Percentiles rank a stretch among this genome's conserved stretches.
Evolutionary conservation across 306 rosid species (phyloP).

Genomic region (Arachis stenosperma): DNA sequence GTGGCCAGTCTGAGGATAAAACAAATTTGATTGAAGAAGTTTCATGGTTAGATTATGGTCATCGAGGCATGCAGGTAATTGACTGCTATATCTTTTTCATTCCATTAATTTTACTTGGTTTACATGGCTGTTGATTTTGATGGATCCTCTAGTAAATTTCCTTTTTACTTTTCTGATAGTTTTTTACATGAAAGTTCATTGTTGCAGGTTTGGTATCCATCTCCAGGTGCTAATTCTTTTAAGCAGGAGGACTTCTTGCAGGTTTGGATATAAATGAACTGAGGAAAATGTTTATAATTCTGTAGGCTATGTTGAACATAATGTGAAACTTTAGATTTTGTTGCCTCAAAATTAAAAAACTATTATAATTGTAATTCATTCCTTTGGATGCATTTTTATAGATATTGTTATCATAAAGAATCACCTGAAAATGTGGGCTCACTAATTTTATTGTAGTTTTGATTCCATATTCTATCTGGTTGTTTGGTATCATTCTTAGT

Average conservation of each 20-base stretch:
- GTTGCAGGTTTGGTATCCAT: constrained; percentile 99
- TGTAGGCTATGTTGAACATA: constrained; percentile 28
- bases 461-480: constrained; percentile 18
- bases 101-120: constrained; percentile 37
- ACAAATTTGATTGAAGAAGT: constrained; percentile 94
- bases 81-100: constrained; percentile 40
- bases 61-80: constrained; percentile 98
- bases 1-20: constrained; percentile 96
- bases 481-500: constrained; percentile 1
- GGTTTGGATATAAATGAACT: constrained; percentile 55
- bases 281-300: constrained; percentile 25
- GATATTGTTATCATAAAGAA: constrained; percentile 23
- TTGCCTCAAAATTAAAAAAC: constrained; percentile 14
- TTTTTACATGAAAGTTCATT: constrained; percentile 62
- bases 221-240: constrained; percentile 82
- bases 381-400: constrained; percentile 12
- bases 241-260: constrained; percentile 99
- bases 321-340: constrained; percentile 11
- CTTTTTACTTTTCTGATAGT: constrained; percentile 56
- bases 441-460: constrained; percentile 23
- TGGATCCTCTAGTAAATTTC: constrained; percentile 31
- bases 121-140: not conserved
- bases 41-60: constrained; percentile 98
- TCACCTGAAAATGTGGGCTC: constrained; percentile 27
- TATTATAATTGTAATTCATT: constrained; percentile 3